phyloP scores from a whole-genome alignment of 2,329 filamentous ascomycete genomes.

The Tolypocladium guangdongense region DNA sequence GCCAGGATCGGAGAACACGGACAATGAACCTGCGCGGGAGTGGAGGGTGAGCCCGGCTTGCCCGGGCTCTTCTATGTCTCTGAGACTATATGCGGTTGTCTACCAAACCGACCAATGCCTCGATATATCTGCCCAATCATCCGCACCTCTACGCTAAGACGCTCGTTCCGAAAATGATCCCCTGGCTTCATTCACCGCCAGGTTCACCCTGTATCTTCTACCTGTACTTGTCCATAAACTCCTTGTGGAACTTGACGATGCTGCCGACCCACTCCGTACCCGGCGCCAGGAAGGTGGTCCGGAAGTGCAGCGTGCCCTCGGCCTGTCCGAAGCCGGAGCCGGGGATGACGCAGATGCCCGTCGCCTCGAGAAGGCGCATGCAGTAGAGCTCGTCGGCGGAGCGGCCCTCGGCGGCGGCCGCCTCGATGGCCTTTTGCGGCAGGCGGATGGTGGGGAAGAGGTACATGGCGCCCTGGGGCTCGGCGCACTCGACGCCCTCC shows the following conservation, averaged over 20 bases:
- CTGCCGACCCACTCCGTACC: conserved; percentile 89
- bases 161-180: background rate
- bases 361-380: conserved; percentile 80
- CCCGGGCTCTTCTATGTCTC: background rate
- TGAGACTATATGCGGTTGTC: background rate
- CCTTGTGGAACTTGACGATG: conserved; percentile 81
- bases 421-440: conserved; percentile 62
- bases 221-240: conserved; percentile 77
- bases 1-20: background rate
- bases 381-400: conserved; percentile 89
- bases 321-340: conserved; percentile 92
- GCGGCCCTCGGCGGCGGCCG: conserved; percentile 63
- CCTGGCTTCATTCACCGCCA: background rate
- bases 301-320: conserved; percentile 82
- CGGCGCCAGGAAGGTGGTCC: conserved; percentile 92
- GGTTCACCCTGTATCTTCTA: conserved; percentile 15
- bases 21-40: background rate
- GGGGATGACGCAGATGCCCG: conserved; percentile 87
- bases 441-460: conserved; percentile 91
- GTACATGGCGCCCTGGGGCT: conserved; percentile 95
- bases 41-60: background rate
- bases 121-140: background rate
- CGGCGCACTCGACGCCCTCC: conserved; percentile 88
- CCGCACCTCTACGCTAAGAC: background rate
- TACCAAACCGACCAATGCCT: background rate